A percentile compares a stretch with the other conserved stretches of the same genome.
Evolutionary conservation across 257 asterid species (phyloP).

Genomic region (Solanum rostratum): DNA sequence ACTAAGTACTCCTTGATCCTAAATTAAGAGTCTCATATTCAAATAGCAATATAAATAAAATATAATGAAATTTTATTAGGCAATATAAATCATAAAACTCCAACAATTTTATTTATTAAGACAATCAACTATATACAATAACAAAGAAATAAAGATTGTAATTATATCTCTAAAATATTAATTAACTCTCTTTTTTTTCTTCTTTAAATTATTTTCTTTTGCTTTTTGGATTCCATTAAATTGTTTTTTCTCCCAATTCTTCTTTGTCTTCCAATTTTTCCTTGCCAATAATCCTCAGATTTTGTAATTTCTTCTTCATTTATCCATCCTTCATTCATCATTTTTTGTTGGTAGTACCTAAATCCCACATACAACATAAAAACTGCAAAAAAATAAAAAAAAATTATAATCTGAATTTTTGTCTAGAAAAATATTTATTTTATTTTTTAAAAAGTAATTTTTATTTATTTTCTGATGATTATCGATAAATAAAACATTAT

Average conservation of each 20-base stretch:
- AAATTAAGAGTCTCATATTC: background rate
- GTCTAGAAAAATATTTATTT: too few relatives aligned
- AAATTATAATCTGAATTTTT: too few relatives aligned
- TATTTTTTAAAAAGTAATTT: background rate
- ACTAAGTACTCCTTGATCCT: too few relatives aligned
- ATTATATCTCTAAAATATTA: background rate
- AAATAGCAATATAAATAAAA: too few relatives aligned
- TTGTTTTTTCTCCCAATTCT: constrained; percentile 14
- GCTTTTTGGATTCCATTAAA: constrained; percentile 16
- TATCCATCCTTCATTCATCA: constrained; percentile 27
- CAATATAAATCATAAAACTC: background rate
- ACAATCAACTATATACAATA: background rate
- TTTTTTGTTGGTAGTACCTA: constrained; percentile 55
- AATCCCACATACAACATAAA: constrained; percentile 86
- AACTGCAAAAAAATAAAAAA: constrained; percentile 28
- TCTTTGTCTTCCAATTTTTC: constrained; percentile 8
- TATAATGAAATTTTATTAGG: background rate
- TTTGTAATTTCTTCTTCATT: background rate
- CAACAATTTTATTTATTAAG: background rate
- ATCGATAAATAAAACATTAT: background rate
- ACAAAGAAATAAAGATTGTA: background rate
- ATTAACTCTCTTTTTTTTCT: background rate
- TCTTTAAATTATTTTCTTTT: constrained; percentile 28
- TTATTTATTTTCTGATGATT: background rate
- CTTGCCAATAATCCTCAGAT: constrained; percentile 3